A percentile compares a stretch with the other conserved stretches of the same genome.
These are phyloP conservation scores for Penicillium flavigenum DNA, from an alignment of 495 filamentous ascomycete genomes.

Conservation along the genomic window DNA sequence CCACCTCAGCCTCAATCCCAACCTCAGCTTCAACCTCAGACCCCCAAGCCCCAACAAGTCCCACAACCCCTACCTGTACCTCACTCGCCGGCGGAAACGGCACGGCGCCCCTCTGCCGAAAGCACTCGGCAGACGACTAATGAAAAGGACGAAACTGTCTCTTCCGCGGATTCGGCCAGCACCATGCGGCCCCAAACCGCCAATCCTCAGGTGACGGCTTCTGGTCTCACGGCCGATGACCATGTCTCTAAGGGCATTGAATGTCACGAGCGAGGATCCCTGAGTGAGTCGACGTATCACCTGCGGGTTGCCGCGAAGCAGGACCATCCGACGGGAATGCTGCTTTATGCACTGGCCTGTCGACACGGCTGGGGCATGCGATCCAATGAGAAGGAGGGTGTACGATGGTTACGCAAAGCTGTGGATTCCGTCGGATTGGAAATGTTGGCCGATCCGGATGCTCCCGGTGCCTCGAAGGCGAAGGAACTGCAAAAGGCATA, in stretches of 20 bases:
- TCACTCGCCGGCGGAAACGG: conserved; percentile 34
- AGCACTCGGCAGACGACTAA: conserved; percentile 36
- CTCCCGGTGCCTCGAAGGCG: conserved; percentile 58
- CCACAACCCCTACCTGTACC: conserved; percentile 16
- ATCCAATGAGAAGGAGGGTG: conserved; percentile 81
- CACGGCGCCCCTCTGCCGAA: conserved; percentile 50
- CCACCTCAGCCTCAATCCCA: conserved; percentile 13
- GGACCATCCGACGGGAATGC: conserved; percentile 87
- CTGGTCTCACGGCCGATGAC: conserved; percentile 72
- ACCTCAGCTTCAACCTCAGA: conserved; percentile 17
- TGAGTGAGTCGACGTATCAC: conserved; percentile 94
- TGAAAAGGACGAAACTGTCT: conserved; percentile 50
- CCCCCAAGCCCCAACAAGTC: conserved; percentile 6
- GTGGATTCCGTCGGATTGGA: conserved; percentile 82
- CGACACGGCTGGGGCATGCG: conserved; percentile 99
- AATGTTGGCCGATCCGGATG: conserved; percentile 73
- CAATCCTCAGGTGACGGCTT: conserved; percentile 39
- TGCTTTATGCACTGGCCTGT: conserved; percentile 92
- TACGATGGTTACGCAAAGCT: conserved; percentile 86
- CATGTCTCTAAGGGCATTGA: conserved; percentile 87
- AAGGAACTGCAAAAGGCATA: conserved; percentile 71
- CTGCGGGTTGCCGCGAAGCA: conserved; percentile 84
- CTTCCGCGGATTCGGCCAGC: conserved; percentile 64
- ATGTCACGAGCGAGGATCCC: conserved; percentile 77
- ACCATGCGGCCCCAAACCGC: conserved; percentile 60